Evolutionary conservation across 2,329 filamentous ascomycete genomes (phyloP).

Genomic region (Fusarium sp.): DNA sequence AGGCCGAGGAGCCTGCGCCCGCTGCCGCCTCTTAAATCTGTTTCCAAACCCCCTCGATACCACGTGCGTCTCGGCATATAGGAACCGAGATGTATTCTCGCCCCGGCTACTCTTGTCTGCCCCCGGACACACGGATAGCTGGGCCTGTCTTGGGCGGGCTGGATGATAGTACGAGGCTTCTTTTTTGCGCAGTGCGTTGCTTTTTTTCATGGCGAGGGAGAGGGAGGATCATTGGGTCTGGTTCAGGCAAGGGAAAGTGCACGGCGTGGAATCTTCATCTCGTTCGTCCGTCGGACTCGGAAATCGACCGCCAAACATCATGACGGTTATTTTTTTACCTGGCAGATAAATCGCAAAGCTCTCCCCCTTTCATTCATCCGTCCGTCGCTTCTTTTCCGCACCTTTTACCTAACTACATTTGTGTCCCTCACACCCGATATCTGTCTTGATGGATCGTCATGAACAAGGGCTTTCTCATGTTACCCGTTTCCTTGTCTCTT

Average conservation of each 20-base stretch:
- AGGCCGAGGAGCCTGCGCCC: slow-evolving; percentile 66
- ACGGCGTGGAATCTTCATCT: slow-evolving; percentile 52
- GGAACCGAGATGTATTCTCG: slow-evolving; percentile 51
- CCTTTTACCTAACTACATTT: slow-evolving; percentile 22
- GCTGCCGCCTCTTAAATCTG: slow-evolving; percentile 66
- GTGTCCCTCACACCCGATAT: slow-evolving; percentile 35
- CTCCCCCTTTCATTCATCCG: slow-evolving; percentile 33
- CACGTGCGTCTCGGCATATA: slow-evolving; percentile 52
- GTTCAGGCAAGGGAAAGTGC: slow-evolving; percentile 53
- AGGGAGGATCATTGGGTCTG: slow-evolving; percentile 53
- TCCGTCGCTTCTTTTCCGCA: slow-evolving; percentile 27
- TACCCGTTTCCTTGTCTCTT: slow-evolving; percentile 30
- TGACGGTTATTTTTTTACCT: slow-evolving; percentile 45
- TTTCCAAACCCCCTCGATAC: slow-evolving; percentile 50
- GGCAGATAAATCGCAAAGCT: slow-evolving; percentile 48
- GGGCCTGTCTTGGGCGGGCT: slow-evolving; percentile 50
- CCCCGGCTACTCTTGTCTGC: slow-evolving; percentile 45
- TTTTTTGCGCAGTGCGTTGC: slow-evolving; percentile 51
- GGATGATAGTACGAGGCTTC: slow-evolving; percentile 50
- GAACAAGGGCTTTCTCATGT: slow-evolving; percentile 47
- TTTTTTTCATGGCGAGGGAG: slow-evolving; percentile 50
- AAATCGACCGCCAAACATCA: slow-evolving; percentile 36
- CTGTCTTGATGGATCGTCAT: slow-evolving; percentile 45
- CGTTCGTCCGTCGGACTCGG: slow-evolving; percentile 44
- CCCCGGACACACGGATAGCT: slow-evolving; percentile 47